Percentiles rank a stretch among this genome's conserved stretches.
Conservation (phyloP, 805 yeast species). For the Tetrapisispora nanseiensis region DNA sequence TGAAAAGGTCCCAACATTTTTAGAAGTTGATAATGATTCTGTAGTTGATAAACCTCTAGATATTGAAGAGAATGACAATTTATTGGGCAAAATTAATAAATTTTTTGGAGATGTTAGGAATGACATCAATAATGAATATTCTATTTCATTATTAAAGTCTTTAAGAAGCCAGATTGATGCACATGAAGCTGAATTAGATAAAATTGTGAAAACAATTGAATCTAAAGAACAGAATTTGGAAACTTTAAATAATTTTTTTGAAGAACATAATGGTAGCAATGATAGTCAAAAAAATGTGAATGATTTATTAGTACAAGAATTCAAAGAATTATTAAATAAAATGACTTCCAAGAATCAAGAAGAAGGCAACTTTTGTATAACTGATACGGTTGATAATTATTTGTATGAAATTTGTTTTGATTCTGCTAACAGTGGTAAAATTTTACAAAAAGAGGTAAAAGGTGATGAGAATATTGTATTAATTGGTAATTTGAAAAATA, state of each 20-base stretch:
- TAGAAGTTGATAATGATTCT: neutral
- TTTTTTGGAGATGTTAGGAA: constrained; percentile 1
- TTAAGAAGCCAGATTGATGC: constrained; percentile 9
- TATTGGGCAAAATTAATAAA: neutral
- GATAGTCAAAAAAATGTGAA: constrained; percentile 2
- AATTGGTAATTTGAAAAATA: constrained; percentile 17
- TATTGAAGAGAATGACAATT: neutral
- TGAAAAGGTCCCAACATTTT: constrained; percentile 9
- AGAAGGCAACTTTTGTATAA: neutral
- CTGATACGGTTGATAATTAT: constrained; percentile 13
- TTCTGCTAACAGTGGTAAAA: constrained; percentile 7
- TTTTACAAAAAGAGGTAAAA: constrained; percentile 20
- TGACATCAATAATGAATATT: neutral
- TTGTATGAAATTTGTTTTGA: constrained; percentile 16
- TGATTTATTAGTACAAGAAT: neutral
- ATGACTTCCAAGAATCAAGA: constrained; percentile 1
- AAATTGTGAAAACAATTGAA: neutral
- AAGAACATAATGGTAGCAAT: constrained; percentile 1
- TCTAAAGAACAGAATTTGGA: constrained; percentile 4
- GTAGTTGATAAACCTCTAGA: constrained; percentile 10
- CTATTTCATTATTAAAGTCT: neutral
- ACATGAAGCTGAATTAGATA: constrained; percentile 4
- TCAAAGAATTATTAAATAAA: constrained; percentile 9
- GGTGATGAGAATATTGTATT: constrained; percentile 15
- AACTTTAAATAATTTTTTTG: neutral